Base-by-base conservation (phyloP, 257 asterid genomes). In the Paraleonurus japonicus region DNA sequence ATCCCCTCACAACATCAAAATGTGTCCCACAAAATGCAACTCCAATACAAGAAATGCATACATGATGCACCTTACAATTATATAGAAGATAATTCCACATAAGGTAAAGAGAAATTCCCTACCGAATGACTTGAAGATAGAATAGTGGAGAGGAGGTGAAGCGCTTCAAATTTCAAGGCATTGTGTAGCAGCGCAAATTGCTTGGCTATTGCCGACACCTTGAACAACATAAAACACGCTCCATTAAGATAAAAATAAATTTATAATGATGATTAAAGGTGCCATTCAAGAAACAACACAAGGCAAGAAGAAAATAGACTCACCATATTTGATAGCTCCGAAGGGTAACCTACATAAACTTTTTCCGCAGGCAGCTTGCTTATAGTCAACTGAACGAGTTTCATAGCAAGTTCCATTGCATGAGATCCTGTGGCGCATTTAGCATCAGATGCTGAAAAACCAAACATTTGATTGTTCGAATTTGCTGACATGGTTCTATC, bases 111-210 rank as follows among this genome's bases (percentile, higher is more conserved):
- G 37, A 69, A 65, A 27, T 55, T 47, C 51, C 82, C 39, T 89
- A 94, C 99, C 47, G 95, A 84, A 82, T 80, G 78, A 69, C 69
- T 73, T 60, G 94, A 87, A 70, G 95, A 89, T 4, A 94, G 77
- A 75, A 91, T 83, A 55, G 84, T 72, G 11, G 90, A 86, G 71
- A 94, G 90, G 48, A 91, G 83, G 79, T 89, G 90, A 75, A 94
- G 98, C 0, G 89, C 90, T 79, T 89, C 96, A 81, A 94, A 94
- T 77, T 94, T 94, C 81, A 89, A 74, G 47, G 92, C 89, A 72
- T 79, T 84, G 61, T 94, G 99, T 45, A 89, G 78, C 74, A 81
- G 81, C 53, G 92, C 93, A 88, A 94, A 94, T 62, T 85, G 90
- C 78, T 79, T 85, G n/a, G 98, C 85, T 62, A 78, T 76, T 70